Evolutionary conservation across 305 asterid species (phyloP).

Genomic region (Caryopteris hybrid): DNA sequence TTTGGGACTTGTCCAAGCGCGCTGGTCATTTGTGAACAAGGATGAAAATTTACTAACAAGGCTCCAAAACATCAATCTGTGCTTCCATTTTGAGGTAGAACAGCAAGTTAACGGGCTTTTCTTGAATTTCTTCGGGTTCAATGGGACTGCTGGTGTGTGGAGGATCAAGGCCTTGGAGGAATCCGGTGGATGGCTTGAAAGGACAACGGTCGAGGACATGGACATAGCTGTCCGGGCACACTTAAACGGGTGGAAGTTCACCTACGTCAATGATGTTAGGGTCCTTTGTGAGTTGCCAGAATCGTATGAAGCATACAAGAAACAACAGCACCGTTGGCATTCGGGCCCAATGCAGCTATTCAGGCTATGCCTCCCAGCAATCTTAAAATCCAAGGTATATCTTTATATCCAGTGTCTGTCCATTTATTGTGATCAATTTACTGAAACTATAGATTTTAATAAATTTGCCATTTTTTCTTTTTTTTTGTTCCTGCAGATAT

Average conservation of each 20-base stretch:
- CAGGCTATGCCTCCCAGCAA: conserved; percentile 71
- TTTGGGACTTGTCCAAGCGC: conserved; percentile 85
- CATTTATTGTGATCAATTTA: neutral
- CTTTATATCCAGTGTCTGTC: neutral
- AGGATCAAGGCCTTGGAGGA: conserved; percentile 93
- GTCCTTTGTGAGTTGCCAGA: conserved; percentile 90
- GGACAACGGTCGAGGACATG: conserved; percentile 98
- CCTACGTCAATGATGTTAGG: conserved; percentile 67
- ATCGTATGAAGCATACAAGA: conserved; percentile 91
- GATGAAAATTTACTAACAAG: conserved; percentile 87
- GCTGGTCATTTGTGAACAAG: conserved; percentile 90
- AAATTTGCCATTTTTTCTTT: neutral
- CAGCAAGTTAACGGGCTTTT: conserved; percentile 90
- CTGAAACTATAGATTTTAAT: neutral
- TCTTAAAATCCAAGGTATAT: conserved; percentile 67
- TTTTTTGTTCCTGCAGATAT: conserved; percentile 49
- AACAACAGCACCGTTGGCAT: conserved; percentile 98
- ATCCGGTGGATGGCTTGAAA: conserved; percentile 96
- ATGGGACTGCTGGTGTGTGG: conserved; percentile 98
- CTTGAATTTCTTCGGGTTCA: conserved; percentile 90
- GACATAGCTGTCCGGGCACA: conserved; percentile 96
- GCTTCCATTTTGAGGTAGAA: conserved; percentile 96
- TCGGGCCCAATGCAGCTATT: conserved; percentile 99
- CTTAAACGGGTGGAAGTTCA: conserved; percentile 80
- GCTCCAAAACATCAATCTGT: conserved; percentile 82